Evolutionary conservation across 495 filamentous ascomycete species (phyloP).

Genomic region (Penicillium fimorum): DNA sequence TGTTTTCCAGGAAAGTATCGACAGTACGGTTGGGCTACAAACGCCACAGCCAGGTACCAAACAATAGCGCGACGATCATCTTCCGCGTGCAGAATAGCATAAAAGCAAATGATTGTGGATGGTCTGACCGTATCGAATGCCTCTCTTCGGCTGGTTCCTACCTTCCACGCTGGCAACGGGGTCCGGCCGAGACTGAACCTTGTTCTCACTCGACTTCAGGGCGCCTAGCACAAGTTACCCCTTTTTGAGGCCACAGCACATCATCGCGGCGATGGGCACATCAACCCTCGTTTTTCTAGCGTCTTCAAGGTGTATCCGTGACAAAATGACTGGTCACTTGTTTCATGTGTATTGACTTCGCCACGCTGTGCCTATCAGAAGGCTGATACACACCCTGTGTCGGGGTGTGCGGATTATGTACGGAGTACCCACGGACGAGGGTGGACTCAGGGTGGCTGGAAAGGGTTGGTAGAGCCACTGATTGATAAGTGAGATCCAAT

Average conservation of each 20-base stretch:
- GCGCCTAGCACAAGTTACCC: not conserved
- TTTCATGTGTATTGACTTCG: slow-evolving; percentile 1
- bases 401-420: slow-evolving; percentile 6
- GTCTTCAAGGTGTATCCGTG: not conserved
- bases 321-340: not conserved
- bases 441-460: slow-evolving; percentile 12
- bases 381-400: slow-evolving; percentile 22
- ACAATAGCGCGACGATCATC: slow-evolving; percentile 21
- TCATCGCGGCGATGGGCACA: not conserved
- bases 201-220: not conserved
- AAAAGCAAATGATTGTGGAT: slow-evolving; percentile 6
- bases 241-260: not conserved
- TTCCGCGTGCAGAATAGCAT: slow-evolving; percentile 15
- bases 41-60: slow-evolving; percentile 8
- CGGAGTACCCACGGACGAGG: slow-evolving; percentile 2
- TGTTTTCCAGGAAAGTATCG: slow-evolving; percentile 17
- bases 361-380: not conserved
- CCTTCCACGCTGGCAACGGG: not conserved
- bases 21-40: slow-evolving; percentile 14
- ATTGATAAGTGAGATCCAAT: slow-evolving; percentile 27
- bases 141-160: not conserved
- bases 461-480: slow-evolving; percentile 18
- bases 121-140: slow-evolving; percentile 18
- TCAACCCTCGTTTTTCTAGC: not conserved
- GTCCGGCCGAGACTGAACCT: not conserved